Evolutionary conservation across 2,329 filamentous ascomycete genomes (phyloP).

Genomic region (Pseudocercospora ulei): DNA sequence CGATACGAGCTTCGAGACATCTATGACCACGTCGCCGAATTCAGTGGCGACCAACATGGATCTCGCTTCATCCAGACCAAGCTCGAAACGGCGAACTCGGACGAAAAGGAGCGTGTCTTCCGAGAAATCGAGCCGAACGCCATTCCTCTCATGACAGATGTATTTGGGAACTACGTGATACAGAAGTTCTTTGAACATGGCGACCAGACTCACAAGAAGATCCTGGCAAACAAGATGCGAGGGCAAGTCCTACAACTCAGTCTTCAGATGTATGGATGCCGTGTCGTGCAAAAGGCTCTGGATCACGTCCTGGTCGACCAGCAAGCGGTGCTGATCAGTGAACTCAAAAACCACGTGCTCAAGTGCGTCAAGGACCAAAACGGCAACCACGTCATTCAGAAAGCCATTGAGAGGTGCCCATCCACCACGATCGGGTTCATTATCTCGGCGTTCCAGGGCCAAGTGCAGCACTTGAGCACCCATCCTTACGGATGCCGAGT

Average conservation of each 20-base stretch:
- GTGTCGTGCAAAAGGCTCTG: constrained; percentile 91
- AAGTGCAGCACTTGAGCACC: constrained; percentile 62
- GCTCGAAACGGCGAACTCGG: constrained; percentile 82
- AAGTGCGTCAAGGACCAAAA: constrained; percentile 77
- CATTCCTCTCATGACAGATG: constrained; percentile 83
- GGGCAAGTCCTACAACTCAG: constrained; percentile 72
- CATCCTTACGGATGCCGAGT: constrained; percentile 87
- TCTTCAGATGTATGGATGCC: constrained; percentile 81
- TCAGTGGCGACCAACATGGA: constrained; percentile 89
- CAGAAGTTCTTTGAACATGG: constrained; percentile 97
- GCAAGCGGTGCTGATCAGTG: constrained; percentile 71
- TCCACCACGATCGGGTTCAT: constrained; percentile 74
- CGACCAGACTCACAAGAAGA: constrained; percentile 83
- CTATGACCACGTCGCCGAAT: constrained; percentile 78
- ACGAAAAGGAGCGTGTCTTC: constrained; percentile 89
- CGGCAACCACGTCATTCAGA: constrained; percentile 94
- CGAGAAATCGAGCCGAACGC: constrained; percentile 75
- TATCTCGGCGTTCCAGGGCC: constrained; percentile 65
- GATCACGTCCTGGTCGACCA: constrained; percentile 88
- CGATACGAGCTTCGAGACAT: constrained; percentile 82
- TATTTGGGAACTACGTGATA: constrained; percentile 97
- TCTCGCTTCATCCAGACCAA: constrained; percentile 94
- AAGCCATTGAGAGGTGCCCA: constrained; percentile 73
- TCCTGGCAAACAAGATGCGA: constrained; percentile 76
- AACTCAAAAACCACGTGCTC: constrained; percentile 67